These are phyloP conservation scores for Nemania sp. DNA, from an alignment of 2,329 filamentous ascomycete species.

Conservation along the genomic window DNA sequence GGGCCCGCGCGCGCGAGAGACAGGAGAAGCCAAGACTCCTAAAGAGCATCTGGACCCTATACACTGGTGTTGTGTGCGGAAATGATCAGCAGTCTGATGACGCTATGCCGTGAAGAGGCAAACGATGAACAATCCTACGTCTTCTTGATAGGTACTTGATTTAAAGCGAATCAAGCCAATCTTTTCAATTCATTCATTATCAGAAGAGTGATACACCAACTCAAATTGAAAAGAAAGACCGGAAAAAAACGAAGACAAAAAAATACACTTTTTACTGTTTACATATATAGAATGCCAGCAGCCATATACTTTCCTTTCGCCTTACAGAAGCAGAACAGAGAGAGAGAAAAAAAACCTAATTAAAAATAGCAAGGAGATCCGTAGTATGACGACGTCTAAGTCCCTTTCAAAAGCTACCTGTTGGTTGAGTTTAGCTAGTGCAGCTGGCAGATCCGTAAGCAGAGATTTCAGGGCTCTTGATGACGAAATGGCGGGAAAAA, in stretches of 20 bases:
- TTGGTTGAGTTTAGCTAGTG: not conserved
- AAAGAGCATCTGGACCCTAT: slow-evolving; percentile 48
- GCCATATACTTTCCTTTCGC: not conserved
- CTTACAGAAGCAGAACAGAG: not conserved
- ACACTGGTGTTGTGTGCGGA: slow-evolving; percentile 44
- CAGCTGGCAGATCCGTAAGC: slow-evolving; percentile 26
- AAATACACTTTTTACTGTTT: not conserved
- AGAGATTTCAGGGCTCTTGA: slow-evolving; percentile 37
- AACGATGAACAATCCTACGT: slow-evolving; percentile 37
- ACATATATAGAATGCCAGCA: not conserved
- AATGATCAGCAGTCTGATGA: slow-evolving; percentile 51
- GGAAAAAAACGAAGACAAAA: not conserved
- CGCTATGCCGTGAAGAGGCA: slow-evolving; percentile 48
- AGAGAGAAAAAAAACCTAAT: not conserved
- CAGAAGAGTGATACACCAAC: not conserved
- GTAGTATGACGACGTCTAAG: slow-evolving; percentile 28
- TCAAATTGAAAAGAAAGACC: not conserved
- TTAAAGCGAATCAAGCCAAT: slow-evolving; percentile 23
- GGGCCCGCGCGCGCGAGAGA: slow-evolving; percentile 41
- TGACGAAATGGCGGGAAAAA: slow-evolving; percentile 39
- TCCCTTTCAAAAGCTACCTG: not conserved
- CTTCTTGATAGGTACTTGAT: slow-evolving; percentile 23
- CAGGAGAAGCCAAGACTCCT: slow-evolving; percentile 39
- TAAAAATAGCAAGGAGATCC: not conserved
- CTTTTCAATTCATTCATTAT: slow-evolving; percentile 2